A percentile compares a stretch with the other conserved stretches of the same genome.
Conservation (phyloP, 2,329 filamentous ascomycete species). For the Fusarium sp. region DNA sequence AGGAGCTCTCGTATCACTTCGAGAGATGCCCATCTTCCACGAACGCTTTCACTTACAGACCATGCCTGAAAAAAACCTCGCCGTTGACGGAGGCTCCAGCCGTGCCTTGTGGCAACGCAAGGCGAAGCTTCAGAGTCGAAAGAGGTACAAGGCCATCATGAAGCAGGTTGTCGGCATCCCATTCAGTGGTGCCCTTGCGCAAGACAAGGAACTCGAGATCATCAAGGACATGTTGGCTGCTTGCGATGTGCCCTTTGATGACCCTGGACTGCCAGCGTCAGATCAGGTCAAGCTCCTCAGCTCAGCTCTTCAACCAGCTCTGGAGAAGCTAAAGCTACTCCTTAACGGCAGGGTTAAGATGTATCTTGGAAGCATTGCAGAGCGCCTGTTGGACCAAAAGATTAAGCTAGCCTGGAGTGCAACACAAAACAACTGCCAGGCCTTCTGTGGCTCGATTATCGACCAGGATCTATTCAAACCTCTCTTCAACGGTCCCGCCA, state of each 20-base stretch:
- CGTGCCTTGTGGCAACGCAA: conserved; percentile 34
- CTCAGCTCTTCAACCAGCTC: conserved; percentile 31
- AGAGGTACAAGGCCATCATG: conserved; percentile 57
- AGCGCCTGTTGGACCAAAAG: conserved; percentile 48
- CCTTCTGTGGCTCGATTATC: conserved; percentile 56
- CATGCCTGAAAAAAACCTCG: conserved; percentile 33
- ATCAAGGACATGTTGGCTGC: conserved; percentile 48
- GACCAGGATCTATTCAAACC: conserved; percentile 50
- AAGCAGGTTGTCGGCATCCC: conserved; percentile 59
- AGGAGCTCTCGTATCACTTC: conserved; percentile 48
- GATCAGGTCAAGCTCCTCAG: conserved; percentile 29
- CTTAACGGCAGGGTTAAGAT: conserved; percentile 44
- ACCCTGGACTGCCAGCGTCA: conserved; percentile 31
- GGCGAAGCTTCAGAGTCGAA: conserved; percentile 27
- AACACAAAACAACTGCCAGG: conserved; percentile 56
- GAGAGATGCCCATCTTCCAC: conserved; percentile 40
- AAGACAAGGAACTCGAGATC: conserved; percentile 47
- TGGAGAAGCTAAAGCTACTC: conserved; percentile 43
- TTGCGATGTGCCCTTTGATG: conserved; percentile 42
- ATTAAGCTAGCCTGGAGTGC: conserved; percentile 52
- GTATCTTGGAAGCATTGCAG: conserved; percentile 53
- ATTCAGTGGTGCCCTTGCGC: conserved; percentile 51
- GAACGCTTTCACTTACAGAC: conserved; percentile 44
- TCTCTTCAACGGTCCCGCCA: conserved; percentile 34
- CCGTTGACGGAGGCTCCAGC: conserved; percentile 27